Conservation (phyloP, 1,139 yeast species). For the Keqinozyma sinolaborantium region DNA sequence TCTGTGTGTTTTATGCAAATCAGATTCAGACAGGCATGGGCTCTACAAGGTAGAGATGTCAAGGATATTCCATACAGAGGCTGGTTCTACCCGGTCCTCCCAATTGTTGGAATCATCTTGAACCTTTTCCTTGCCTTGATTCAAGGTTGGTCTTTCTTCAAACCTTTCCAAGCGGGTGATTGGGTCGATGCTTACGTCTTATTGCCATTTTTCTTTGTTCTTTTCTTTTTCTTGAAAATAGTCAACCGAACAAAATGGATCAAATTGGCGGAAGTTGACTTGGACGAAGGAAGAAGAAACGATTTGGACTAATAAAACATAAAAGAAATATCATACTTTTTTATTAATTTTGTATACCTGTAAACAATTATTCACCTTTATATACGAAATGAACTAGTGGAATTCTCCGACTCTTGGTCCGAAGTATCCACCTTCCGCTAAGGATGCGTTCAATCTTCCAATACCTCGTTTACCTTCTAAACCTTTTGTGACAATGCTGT, state of each 20-base stretch:
- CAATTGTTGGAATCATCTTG: conserved; percentile 47
- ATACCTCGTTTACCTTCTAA: conserved; percentile 34
- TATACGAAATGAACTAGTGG: neutral
- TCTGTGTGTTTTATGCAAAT: conserved; percentile 49
- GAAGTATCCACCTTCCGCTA: conserved; percentile 41
- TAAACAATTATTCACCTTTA: too few species aligned
- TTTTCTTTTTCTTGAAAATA: conserved; percentile 28
- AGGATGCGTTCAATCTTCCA: conserved; percentile 20
- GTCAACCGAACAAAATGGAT: conserved; percentile 43
- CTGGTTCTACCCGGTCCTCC: conserved; percentile 49
- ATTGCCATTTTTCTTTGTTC: conserved; percentile 51
- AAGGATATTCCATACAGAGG: conserved; percentile 55
- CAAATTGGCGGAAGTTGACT: conserved; percentile 38
- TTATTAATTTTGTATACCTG: too few species aligned
- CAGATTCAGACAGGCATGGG: conserved; percentile 49
- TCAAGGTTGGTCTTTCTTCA: conserved; percentile 67
- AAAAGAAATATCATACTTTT: too few species aligned
- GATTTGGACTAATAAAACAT: conserved; percentile 28
- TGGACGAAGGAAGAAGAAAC: conserved; percentile 38
- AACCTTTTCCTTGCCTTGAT: conserved; percentile 56
- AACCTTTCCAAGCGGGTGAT: conserved; percentile 56
- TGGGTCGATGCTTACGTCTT: conserved; percentile 67
- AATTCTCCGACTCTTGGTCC: conserved; percentile 35
- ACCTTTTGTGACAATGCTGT: conserved; percentile 38
- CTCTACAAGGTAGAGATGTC: conserved; percentile 37